phyloP scores from a whole-genome alignment of 2,329 filamentous ascomycete species.

The Nigrospora osmanthi region DNA sequence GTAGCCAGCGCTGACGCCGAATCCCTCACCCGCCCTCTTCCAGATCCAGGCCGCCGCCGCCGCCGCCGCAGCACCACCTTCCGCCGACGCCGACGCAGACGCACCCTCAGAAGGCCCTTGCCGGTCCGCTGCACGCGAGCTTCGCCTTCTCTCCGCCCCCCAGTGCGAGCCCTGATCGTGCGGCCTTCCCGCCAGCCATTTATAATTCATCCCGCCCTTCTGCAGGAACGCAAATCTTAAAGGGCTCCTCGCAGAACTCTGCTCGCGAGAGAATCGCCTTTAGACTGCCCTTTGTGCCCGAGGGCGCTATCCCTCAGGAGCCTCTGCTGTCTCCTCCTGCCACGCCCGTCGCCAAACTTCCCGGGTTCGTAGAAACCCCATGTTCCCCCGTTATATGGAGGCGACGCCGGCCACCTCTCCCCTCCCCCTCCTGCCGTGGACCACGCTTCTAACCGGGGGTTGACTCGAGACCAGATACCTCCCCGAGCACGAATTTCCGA shows the following conservation, averaged over 20 bases:
- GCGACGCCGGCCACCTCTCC: background rate
- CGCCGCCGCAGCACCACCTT: too few relatives aligned
- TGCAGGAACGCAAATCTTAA: conserved; percentile 11
- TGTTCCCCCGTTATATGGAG: background rate
- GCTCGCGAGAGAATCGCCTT: conserved; percentile 4
- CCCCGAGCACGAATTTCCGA: conserved; percentile 26
- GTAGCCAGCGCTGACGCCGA: background rate
- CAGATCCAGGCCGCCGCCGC: background rate
- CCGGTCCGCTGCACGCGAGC: conserved; percentile 41
- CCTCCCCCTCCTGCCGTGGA: background rate
- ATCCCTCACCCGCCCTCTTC: background rate
- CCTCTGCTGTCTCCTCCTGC: conserved; percentile 12
- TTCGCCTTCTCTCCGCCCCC: conserved; percentile 33
- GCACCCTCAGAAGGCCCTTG: conserved; percentile 30
- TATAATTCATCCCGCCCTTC: conserved; percentile 14
- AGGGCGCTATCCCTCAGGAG: conserved; percentile 5
- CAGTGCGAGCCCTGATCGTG: conserved; percentile 31
- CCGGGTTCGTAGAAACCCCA: conserved; percentile 11
- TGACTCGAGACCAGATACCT: conserved; percentile 16
- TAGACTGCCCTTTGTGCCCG: conserved; percentile 5
- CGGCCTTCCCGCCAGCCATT: conserved; percentile 22
- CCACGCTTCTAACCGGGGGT: background rate
- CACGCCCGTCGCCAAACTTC: conserved; percentile 9
- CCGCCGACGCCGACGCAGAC: too few relatives aligned
- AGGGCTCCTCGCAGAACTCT: conserved; percentile 5